Conservation (phyloP, 1,284 basidiomycete species). For the Phlebopus sp. region DNA sequence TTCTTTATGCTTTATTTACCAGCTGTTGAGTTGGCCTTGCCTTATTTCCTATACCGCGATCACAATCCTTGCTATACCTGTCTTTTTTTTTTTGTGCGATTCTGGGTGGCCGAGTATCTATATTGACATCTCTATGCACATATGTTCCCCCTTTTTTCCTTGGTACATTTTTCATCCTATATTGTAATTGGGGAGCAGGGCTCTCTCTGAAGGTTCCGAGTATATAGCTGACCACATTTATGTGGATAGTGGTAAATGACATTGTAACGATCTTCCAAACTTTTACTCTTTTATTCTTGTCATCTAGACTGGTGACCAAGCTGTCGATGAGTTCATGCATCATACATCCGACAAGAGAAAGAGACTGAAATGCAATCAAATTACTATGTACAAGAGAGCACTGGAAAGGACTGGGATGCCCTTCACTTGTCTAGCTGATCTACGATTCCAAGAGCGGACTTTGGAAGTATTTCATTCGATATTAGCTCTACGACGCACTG, state of each 20-base stretch:
- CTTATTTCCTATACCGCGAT: slow-evolving; percentile 15
- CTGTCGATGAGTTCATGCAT: too few relatives aligned
- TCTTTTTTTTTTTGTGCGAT: slow-evolving; percentile 14
- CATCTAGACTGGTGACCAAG: too few relatives aligned
- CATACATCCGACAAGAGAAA: too few relatives aligned
- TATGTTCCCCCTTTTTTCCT: slow-evolving; percentile 11
- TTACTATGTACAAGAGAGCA: too few relatives aligned
- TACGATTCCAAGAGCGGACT: too few relatives aligned
- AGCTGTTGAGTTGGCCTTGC: slow-evolving; percentile 6
- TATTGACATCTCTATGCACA: slow-evolving; percentile 10
- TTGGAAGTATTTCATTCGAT: too few relatives aligned
- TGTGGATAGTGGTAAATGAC: neutral
- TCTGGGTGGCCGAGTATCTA: slow-evolving; percentile 14
- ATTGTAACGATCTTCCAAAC: neutral
- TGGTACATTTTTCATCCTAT: slow-evolving; percentile 9
- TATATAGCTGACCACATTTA: slow-evolving; percentile 2
- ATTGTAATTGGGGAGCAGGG: slow-evolving; percentile 5
- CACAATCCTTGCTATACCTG: slow-evolving; percentile 16
- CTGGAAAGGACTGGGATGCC: too few relatives aligned
- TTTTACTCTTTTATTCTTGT: too few relatives aligned
- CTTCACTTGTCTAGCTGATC: too few relatives aligned
- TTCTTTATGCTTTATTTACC: slow-evolving; percentile 20
- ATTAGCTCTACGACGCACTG: too few relatives aligned
- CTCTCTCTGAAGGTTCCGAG: slow-evolving; percentile 15
- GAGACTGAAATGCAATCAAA: too few relatives aligned